Evolutionary conservation across 352 stramenopile species (phyloP).

Genomic region (Pelagophyceae sp.): DNA sequence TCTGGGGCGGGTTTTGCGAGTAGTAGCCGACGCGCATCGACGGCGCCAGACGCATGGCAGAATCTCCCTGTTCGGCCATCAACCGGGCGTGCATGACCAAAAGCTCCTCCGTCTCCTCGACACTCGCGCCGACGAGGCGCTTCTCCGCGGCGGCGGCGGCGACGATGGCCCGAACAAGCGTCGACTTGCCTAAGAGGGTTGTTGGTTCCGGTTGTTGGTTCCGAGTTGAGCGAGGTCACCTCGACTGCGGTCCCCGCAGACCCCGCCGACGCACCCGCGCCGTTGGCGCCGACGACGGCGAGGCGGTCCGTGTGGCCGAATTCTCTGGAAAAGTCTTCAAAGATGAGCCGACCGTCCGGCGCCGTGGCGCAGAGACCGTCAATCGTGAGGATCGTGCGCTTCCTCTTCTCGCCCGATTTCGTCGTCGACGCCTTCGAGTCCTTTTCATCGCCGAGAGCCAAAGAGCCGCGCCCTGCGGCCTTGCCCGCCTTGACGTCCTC

Average conservation of each 20-base stretch:
- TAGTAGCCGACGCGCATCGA: constrained; percentile 37
- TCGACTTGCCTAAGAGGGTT: no score
- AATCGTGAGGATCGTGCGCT: not conserved
- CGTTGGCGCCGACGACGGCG: constrained; percentile 78
- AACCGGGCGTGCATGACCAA: no score
- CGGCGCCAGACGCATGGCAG: no score
- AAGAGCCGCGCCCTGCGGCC: constrained; percentile 53
- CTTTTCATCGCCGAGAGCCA: constrained; percentile 65
- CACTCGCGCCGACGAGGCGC: not conserved
- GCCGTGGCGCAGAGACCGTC: constrained; percentile 41
- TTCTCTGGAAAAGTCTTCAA: constrained; percentile 62
- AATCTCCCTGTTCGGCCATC: no score
- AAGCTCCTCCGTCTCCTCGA: not conserved
- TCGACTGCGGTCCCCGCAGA: no score
- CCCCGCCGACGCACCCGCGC: no score
- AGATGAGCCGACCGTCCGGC: constrained; percentile 44
- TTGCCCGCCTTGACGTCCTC: constrained; percentile 27
- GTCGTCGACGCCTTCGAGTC: constrained; percentile 11
- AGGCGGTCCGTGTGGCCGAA: constrained; percentile 74
- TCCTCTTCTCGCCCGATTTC: not conserved
- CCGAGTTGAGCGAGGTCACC: no score
- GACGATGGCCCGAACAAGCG: constrained; percentile 78
- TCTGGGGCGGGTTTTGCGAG: constrained; percentile 19
- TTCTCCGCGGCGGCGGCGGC: constrained; percentile 48
- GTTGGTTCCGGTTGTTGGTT: no score